A percentile compares a stretch with the other conserved stretches of the same genome.
Evolutionary conservation across 352 stramenopile genomes (phyloP).

Genomic region (Phytophthora citrophthora): DNA sequence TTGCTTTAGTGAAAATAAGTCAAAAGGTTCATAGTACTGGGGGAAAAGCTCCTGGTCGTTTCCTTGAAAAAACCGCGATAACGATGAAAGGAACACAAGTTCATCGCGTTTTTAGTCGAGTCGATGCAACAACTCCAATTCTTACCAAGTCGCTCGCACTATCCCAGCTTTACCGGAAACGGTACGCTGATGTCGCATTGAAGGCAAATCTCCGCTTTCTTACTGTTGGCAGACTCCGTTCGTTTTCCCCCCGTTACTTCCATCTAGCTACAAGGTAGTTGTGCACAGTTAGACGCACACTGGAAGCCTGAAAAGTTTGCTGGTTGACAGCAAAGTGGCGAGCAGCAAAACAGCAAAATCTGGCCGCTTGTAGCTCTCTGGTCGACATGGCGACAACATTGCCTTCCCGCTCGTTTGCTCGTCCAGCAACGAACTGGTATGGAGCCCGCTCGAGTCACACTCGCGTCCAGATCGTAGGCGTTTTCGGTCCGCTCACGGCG

Average conservation of each 20-base stretch:
- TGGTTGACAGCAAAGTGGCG: neutral
- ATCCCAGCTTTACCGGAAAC: neutral
- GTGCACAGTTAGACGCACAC: neutral
- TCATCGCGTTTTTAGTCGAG: no score
- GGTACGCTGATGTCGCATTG: neutral
- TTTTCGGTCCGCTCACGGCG: neutral
- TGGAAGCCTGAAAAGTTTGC: neutral
- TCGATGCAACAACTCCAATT: neutral
- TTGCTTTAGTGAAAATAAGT: no score
- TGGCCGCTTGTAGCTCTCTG: conserved; percentile 1
- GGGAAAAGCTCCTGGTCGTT: neutral
- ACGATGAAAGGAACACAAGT: no score
- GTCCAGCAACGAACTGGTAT: conserved; percentile 5
- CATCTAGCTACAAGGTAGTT: no score
- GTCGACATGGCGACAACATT: conserved; percentile 5
- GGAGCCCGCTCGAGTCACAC: conserved; percentile 3
- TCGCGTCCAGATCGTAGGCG: neutral
- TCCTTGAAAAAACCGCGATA: conserved; percentile 18
- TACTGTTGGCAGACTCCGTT: neutral
- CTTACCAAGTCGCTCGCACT: neutral
- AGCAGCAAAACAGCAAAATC: conserved; percentile 10
- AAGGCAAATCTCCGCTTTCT: neutral
- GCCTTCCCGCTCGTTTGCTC: conserved; percentile 6
- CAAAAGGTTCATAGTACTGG: conserved; percentile 6
- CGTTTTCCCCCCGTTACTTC: no score